phyloP scores from a whole-genome alignment of 805 yeast genomes.

The Myxozyma neglecta region DNA sequence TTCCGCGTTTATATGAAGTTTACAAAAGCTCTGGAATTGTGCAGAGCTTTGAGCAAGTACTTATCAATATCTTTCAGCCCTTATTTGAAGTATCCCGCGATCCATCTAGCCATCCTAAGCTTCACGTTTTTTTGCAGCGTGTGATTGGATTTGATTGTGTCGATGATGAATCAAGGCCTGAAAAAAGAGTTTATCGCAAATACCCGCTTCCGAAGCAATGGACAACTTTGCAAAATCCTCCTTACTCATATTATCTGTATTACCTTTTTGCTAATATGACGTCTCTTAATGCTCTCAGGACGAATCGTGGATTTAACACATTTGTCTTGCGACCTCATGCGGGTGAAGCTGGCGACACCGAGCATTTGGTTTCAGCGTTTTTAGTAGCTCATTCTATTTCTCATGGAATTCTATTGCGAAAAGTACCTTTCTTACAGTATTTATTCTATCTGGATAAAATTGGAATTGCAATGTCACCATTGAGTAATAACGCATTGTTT shows the following conservation, averaged over 20 bases:
- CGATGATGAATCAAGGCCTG: conserved; percentile 94
- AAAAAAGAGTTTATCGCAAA: conserved; percentile 75
- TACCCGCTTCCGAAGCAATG: conserved; percentile 85
- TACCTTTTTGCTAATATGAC: conserved; percentile 85
- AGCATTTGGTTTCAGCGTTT: conserved; percentile 87
- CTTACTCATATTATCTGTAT: conserved; percentile 94
- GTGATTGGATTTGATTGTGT: conserved; percentile 98
- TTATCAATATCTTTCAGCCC: conserved; percentile 80
- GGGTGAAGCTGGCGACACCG: conserved; percentile 99
- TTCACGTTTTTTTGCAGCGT: conserved; percentile 82
- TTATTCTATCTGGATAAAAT: conserved; percentile 90
- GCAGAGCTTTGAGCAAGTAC: conserved; percentile 68
- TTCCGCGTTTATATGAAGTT: conserved; percentile 89
- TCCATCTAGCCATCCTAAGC: conserved; percentile 87
- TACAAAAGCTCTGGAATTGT: conserved; percentile 78
- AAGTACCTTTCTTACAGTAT: conserved; percentile 93
- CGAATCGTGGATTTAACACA: conserved; percentile 73
- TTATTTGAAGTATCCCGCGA: conserved; percentile 84
- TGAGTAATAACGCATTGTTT: conserved; percentile 93
- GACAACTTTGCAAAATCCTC: conserved; percentile 81
- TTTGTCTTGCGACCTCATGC: conserved; percentile 96
- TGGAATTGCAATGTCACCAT: conserved; percentile 97
- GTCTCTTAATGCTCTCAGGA: conserved; percentile 81
- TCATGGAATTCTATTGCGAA: conserved; percentile 91
- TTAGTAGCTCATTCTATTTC: conserved; percentile 88